A percentile compares a stretch with the other conserved stretches of the same genome.
These are phyloP conservation scores for Brassica napus DNA, from an alignment of 345 rosid genomes.

Conservation along the genomic window Da-Ae NC_063442.1:11154501-11155000, in stretches of 20 bases:
- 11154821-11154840: conserved; percentile 63
- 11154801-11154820: conserved; percentile 52
- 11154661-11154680: conserved; percentile 77
- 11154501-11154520: no score
- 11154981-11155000: conserved; percentile 88
- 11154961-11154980: conserved; percentile 88
- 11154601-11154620: conserved; percentile 69
- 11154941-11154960: conserved; percentile 79
- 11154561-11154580: no score
- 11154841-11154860: conserved; percentile 74
- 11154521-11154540: no score
- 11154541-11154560: no score
- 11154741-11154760: conserved; percentile 70
- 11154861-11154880: conserved; percentile 52
- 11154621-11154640: conserved; percentile 74
- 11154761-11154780: conserved; percentile 64
- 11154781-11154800: conserved; percentile 57
- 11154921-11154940: conserved; percentile 36
- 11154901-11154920: no score
- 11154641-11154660: conserved; percentile 59
- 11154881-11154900: no score
- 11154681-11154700: conserved; percentile 85
- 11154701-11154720: conserved; percentile 73
- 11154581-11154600: conserved; percentile 64
- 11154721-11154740: conserved; percentile 85